Conservation (phyloP, 2,329 filamentous ascomycete species). For the Akanthomyces muscarius region DNA sequence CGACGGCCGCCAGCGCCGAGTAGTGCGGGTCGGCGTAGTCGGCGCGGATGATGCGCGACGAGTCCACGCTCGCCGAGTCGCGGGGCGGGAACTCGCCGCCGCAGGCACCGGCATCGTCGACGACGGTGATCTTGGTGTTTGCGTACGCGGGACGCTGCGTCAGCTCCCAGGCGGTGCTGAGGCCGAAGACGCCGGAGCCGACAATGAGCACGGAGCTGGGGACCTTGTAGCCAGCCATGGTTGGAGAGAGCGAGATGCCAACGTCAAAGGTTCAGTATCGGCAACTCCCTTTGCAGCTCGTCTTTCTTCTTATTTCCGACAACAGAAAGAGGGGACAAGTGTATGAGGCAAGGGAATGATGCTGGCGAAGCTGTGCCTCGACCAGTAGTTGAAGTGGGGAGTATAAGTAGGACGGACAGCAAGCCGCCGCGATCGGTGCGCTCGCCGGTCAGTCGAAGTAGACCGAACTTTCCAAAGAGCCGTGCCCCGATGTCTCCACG, state of each 20-base stretch:
- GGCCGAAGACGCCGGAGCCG: conserved; percentile 63
- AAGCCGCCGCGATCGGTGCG: conserved; percentile 8
- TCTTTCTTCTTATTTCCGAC: background rate
- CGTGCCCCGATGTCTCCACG: background rate
- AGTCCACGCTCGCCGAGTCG: conserved; percentile 59
- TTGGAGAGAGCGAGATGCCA: background rate
- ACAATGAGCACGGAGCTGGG: conserved; percentile 60
- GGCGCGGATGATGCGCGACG: conserved; percentile 59
- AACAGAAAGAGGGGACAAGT: background rate
- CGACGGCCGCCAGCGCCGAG: conserved; percentile 65
- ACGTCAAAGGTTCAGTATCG: background rate
- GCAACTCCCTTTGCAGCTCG: background rate
- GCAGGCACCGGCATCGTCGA: conserved; percentile 47
- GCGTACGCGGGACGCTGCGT: conserved; percentile 55
- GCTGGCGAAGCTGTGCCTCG: background rate
- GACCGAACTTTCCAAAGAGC: conserved; percentile 2
- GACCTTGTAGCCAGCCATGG: conserved; percentile 21
- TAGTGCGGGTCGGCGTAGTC: conserved; percentile 84
- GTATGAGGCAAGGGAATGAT: background rate
- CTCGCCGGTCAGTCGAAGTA: background rate
- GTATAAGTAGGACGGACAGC: background rate
- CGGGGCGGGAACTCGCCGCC: conserved; percentile 54
- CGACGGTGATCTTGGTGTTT: conserved; percentile 51
- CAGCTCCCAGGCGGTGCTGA: conserved; percentile 62
- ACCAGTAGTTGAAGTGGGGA: background rate